These are phyloP conservation scores for Termitomyces sp. DNA, from an alignment of 768 basidiomycete species.

Conservation along the genomic window DNA sequence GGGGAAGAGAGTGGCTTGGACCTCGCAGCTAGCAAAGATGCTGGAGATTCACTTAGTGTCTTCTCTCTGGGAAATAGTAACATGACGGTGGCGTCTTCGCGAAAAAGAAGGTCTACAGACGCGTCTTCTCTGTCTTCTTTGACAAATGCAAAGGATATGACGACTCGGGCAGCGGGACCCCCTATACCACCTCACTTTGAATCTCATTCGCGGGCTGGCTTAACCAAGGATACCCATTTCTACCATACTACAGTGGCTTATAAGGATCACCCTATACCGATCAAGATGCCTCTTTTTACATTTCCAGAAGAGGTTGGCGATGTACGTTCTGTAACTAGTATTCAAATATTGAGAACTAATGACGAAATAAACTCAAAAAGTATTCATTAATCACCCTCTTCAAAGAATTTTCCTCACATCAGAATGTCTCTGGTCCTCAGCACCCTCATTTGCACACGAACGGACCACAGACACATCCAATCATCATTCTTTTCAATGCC, in stretches of 20 bases:
- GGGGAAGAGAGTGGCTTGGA: slow-evolving; percentile 63
- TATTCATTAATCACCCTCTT: slow-evolving; percentile 90
- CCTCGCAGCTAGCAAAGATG: slow-evolving; percentile 38
- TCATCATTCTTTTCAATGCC: slow-evolving; percentile 95
- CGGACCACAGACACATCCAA: slow-evolving; percentile 85
- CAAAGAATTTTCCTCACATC: slow-evolving; percentile 65
- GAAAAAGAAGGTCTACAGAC: slow-evolving; percentile 62
- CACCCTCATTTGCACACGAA: slow-evolving; percentile 94
- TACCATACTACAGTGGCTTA: slow-evolving; percentile 84
- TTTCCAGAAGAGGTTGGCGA: slow-evolving; percentile 97
- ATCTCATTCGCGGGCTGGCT: slow-evolving; percentile 37
- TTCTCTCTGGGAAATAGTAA: slow-evolving; percentile 31
- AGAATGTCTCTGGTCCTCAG: slow-evolving; percentile 59
- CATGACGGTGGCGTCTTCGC: slow-evolving; percentile 36
- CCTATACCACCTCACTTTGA: slow-evolving; percentile 40
- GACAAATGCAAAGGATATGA: slow-evolving; percentile 35
- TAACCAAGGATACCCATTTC: slow-evolving; percentile 88
- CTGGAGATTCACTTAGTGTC: slow-evolving; percentile 36
- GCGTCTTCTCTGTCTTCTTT: slow-evolving; percentile 70
- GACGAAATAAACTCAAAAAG: slow-evolving; percentile 30
- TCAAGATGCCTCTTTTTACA: slow-evolving; percentile 83
- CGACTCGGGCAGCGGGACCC: slow-evolving; percentile 24
- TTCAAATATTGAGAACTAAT: background rate
- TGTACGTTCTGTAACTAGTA: slow-evolving; percentile 37
- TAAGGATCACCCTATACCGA: slow-evolving; percentile 78